phyloP scores from a whole-genome alignment of 1,284 basidiomycete species.

The Cryptococcus sp. region DNA sequence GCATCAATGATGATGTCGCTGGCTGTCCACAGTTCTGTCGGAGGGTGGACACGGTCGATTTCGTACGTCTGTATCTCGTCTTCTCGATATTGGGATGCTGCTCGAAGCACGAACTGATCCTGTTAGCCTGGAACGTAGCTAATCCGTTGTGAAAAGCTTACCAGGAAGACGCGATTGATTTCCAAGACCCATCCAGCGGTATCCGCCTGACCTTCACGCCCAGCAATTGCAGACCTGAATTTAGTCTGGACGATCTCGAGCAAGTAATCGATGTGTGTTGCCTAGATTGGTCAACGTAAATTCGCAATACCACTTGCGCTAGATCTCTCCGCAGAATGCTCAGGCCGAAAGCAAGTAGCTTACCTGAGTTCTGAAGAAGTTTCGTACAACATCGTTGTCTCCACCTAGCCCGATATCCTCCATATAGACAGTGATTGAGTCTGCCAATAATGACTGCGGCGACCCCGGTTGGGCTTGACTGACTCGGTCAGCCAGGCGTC shows the following conservation, averaged over 20 bases:
- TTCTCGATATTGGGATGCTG: conserved; percentile 68
- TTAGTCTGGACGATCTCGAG: conserved; percentile 38
- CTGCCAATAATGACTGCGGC: conserved; percentile 43
- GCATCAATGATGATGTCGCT: conserved; percentile 62
- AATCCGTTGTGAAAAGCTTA: conserved; percentile 43
- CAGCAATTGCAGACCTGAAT: conserved; percentile 20
- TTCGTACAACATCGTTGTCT: conserved; percentile 72
- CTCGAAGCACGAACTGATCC: conserved; percentile 62
- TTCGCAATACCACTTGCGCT: no score
- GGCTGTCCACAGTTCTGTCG: conserved; percentile 80
- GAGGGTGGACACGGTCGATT: conserved; percentile 55
- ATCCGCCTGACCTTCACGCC: conserved; percentile 12
- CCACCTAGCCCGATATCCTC: conserved; percentile 35
- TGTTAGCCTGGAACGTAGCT: background rate
- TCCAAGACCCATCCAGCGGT: conserved; percentile 57
- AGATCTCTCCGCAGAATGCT: no score
- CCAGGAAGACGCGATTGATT: conserved; percentile 67
- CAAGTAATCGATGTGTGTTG: conserved; percentile 36
- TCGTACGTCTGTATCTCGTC: conserved; percentile 71
- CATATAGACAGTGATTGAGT: conserved; percentile 44
- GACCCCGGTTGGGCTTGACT: conserved; percentile 30
- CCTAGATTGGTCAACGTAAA: conserved; percentile 7
- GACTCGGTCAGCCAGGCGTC: conserved; percentile 1
- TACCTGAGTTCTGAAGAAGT: conserved; percentile 76
- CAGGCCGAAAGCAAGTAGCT: conserved; percentile 1